Evolutionary conservation across 352 stramenopile species (phyloP).

Genomic region (Pythium apleroticum): DNA sequence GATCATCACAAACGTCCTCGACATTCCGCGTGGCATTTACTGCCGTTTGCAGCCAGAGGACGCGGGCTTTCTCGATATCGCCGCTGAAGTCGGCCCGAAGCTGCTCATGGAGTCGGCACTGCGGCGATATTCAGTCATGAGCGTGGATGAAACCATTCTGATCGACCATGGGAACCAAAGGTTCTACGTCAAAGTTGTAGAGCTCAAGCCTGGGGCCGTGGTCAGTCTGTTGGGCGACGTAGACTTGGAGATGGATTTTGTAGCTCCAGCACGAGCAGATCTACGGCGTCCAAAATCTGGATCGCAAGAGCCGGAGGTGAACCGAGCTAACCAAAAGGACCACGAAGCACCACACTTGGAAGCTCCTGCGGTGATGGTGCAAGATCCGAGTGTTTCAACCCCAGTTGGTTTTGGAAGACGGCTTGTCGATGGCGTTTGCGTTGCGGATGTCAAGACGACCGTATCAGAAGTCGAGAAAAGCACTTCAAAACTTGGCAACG

Average conservation of each 20-base stretch:
- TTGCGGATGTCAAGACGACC: constrained; percentile 4
- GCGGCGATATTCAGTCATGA: constrained; percentile 57
- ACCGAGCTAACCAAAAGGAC: neutral
- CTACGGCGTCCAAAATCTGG: constrained; percentile 22
- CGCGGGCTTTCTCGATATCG: constrained; percentile 45
- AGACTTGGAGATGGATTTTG: constrained; percentile 65
- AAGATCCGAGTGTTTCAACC: neutral
- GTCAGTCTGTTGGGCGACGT: constrained; percentile 65
- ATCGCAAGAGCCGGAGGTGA: neutral
- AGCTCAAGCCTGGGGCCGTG: constrained; percentile 46
- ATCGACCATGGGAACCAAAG: constrained; percentile 47
- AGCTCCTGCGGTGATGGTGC: neutral
- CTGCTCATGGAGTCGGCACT: constrained; percentile 58
- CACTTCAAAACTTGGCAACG: neutral
- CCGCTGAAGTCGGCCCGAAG: constrained; percentile 59
- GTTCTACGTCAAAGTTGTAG: constrained; percentile 49
- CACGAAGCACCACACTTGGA: neutral
- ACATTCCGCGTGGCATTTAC: constrained; percentile 47
- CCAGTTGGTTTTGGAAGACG: constrained; percentile 9
- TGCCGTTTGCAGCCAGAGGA: constrained; percentile 58
- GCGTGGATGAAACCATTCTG: constrained; percentile 46
- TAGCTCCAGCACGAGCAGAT: constrained; percentile 33
- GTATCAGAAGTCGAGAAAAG: neutral
- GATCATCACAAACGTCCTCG: constrained; percentile 33
- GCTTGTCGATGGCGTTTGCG: constrained; percentile 18